Conservation (phyloP, 768 basidiomycete species). For the Boletus rex-veris region DNA sequence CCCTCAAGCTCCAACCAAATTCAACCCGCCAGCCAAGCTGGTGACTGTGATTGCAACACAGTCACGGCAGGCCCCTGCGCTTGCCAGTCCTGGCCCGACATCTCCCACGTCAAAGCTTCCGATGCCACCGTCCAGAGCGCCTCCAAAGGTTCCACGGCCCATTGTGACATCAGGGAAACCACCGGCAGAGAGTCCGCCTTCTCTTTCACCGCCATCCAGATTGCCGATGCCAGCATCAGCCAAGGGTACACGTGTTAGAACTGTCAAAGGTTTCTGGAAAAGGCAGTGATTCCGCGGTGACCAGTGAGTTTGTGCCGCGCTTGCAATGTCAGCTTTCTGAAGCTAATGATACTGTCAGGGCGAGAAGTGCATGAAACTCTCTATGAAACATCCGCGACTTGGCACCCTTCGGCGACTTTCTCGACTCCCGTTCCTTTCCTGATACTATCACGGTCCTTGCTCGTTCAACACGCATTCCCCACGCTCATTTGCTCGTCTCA, state of each 20-base stretch:
- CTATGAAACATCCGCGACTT: constrained; percentile 5
- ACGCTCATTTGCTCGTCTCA: constrained; percentile 11
- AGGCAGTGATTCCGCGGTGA: constrained; percentile 12
- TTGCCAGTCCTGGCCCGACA: not conserved
- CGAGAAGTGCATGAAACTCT: constrained; percentile 1
- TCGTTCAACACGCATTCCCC: not conserved
- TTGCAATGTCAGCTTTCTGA: not conserved
- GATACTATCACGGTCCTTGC: constrained; percentile 17
- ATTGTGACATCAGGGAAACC: constrained; percentile 2
- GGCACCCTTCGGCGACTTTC: not conserved
- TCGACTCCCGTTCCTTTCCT: not conserved
- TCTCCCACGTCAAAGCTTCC: constrained; percentile 23
- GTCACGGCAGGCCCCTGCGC: constrained; percentile 9
- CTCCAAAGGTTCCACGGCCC: constrained; percentile 11
- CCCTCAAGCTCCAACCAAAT: constrained; percentile 23
- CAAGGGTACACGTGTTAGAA: constrained; percentile 21
- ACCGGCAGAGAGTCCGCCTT: not conserved
- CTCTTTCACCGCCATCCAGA: constrained; percentile 9
- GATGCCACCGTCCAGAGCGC: constrained; percentile 12
- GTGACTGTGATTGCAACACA: constrained; percentile 28
- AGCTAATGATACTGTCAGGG: not conserved
- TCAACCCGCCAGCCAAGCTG: constrained; percentile 30
- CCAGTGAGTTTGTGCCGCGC: constrained; percentile 6
- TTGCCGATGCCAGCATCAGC: constrained; percentile 25
- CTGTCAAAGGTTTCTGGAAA: constrained; percentile 33